Percentiles rank a stretch among this genome's conserved stretches.
Conservation (phyloP, 2,329 filamentous ascomycete species). For the Nothophaeocryptopus gaeumannii region DNA sequence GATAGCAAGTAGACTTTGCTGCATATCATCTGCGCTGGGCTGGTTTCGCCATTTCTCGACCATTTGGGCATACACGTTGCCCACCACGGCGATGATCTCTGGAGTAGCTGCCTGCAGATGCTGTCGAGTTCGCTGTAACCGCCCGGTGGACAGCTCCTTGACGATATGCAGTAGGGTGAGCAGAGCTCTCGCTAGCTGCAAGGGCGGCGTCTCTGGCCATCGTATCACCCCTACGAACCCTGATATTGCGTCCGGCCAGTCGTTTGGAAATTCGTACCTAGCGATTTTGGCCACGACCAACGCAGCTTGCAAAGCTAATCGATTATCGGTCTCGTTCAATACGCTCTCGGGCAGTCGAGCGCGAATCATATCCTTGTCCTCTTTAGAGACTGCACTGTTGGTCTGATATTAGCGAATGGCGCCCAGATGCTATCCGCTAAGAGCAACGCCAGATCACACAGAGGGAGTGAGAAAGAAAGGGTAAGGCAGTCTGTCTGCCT, state of each 20-base stretch:
- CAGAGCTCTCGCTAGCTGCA: constrained; percentile 69
- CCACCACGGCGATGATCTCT: constrained; percentile 77
- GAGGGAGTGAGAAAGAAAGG: not conserved
- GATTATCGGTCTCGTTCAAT: constrained; percentile 70
- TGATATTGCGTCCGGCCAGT: constrained; percentile 65
- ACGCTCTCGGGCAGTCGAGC: constrained; percentile 72
- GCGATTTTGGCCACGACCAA: constrained; percentile 84
- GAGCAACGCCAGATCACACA: not conserved
- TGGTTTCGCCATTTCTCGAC: constrained; percentile 61
- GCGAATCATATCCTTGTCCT: constrained; percentile 76
- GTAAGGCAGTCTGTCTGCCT: too few relatives aligned
- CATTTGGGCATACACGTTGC: constrained; percentile 71
- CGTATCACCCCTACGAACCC: constrained; percentile 63
- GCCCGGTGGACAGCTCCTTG: constrained; percentile 83
- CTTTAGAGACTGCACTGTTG: constrained; percentile 56
- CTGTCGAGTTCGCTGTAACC: constrained; percentile 70
- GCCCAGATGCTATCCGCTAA: not conserved
- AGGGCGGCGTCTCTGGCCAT: constrained; percentile 21
- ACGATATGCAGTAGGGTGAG: constrained; percentile 79
- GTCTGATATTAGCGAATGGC: not conserved
- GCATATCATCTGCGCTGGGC: constrained; percentile 55
- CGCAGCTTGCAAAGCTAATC: constrained; percentile 82
- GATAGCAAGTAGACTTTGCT: constrained; percentile 73
- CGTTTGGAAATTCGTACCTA: constrained; percentile 80
- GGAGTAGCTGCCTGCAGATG: constrained; percentile 75